These are phyloP conservation scores for Maudiozyma serrabonitensis DNA, from an alignment of 805 yeast genomes.

Conservation along the genomic window DNA sequence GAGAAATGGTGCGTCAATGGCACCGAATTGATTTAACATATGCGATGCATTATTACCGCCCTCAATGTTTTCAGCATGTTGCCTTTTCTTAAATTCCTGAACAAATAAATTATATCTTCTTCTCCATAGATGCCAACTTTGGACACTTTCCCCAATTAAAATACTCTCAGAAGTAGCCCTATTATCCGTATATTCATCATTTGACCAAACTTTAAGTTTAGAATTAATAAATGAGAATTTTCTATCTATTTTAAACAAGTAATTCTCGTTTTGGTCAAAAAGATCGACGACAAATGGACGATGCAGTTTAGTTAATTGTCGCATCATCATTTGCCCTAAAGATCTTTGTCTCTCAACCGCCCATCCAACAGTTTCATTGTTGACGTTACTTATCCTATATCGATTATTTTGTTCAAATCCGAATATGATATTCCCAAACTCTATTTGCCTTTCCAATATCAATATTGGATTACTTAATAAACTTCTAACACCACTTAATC, in stretches of 20 bases:
- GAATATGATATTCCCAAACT: slow-evolving; percentile 73
- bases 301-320: slow-evolving; percentile 78
- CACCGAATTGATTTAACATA: slow-evolving; percentile 69
- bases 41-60: not conserved
- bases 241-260: slow-evolving; percentile 57
- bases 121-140: slow-evolving; percentile 94
- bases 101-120: slow-evolving; percentile 70
- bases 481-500: slow-evolving; percentile 5
- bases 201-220: slow-evolving; percentile 44
- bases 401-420: slow-evolving; percentile 90
- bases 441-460: slow-evolving; percentile 80
- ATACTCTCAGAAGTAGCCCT: slow-evolving; percentile 24
- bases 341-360: slow-evolving; percentile 78
- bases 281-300: slow-evolving; percentile 76
- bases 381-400: slow-evolving; percentile 61
- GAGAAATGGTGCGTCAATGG: slow-evolving; percentile 76
- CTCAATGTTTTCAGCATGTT: slow-evolving; percentile 16
- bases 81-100: slow-evolving; percentile 24
- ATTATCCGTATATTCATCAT: slow-evolving; percentile 26
- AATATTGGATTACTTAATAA: slow-evolving; percentile 71
- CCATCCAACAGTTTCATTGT: slow-evolving; percentile 68
- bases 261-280: slow-evolving; percentile 52
- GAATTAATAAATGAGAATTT: slow-evolving; percentile 87
- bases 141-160: slow-evolving; percentile 76
- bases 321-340: slow-evolving; percentile 52